Conservation (phyloP, 2,329 filamentous ascomycete genomes). For the Aspergillus texensis region DNA sequence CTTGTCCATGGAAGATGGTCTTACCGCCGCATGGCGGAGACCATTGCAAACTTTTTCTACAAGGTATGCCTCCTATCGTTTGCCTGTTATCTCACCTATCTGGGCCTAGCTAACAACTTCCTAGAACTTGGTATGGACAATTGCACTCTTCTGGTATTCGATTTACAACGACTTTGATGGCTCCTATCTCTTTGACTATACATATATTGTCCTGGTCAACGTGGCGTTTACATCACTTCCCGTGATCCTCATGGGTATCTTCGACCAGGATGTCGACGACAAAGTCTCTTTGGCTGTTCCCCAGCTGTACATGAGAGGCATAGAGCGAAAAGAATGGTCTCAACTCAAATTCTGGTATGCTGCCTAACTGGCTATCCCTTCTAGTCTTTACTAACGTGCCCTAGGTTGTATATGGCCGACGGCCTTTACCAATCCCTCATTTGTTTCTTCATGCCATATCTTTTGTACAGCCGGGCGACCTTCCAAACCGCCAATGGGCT, state of each 20-base stretch:
- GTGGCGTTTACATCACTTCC: conserved; percentile 94
- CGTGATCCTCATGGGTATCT: conserved; percentile 91
- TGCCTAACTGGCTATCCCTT: background rate
- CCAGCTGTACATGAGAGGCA: conserved; percentile 91
- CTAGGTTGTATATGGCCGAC: conserved; percentile 88
- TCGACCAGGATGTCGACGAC: conserved; percentile 96
- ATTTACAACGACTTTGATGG: conserved; percentile 96
- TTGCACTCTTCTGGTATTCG: conserved; percentile 96
- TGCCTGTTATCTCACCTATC: background rate
- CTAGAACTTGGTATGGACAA: conserved; percentile 94
- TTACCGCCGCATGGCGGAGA: conserved; percentile 90
- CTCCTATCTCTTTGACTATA: conserved; percentile 96
- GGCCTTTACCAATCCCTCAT: conserved; percentile 94
- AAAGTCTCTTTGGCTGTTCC: conserved; percentile 91
- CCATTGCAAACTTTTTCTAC: conserved; percentile 99
- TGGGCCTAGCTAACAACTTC: conserved; percentile 9
- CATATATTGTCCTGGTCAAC: conserved; percentile 96
- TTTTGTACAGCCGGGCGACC: conserved; percentile 70
- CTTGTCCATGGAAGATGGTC: conserved; percentile 94
- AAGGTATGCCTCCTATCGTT: conserved; percentile 59
- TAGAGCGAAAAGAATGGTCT: conserved; percentile 96
- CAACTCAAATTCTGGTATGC: conserved; percentile 92
- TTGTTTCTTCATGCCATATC: conserved; percentile 88
- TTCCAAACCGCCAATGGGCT: conserved; percentile 73
- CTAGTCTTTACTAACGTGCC: conserved; percentile 30